Evolutionary conservation across 2,329 filamentous ascomycete genomes (phyloP).

Genomic region (Fusarium chuoi): DNA sequence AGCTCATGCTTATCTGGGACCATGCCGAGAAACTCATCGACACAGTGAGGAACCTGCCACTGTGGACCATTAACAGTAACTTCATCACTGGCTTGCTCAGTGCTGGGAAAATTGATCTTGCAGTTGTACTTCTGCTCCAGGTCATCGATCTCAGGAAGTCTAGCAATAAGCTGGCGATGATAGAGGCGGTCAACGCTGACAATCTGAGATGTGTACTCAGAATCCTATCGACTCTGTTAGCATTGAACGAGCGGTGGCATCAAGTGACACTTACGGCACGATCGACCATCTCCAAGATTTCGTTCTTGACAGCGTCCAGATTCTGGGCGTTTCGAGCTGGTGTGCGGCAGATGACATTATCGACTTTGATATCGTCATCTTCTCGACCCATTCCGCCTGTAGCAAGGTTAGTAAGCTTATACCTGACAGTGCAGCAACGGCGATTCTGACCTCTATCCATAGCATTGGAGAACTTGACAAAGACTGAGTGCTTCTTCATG

Average conservation of each 20-base stretch:
- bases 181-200: constrained; percentile 95
- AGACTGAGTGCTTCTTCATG: constrained; percentile 99
- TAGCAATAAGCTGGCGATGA: constrained; percentile 90
- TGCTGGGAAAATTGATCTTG: constrained; percentile 98
- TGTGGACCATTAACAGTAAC: constrained; percentile 96
- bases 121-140: constrained; percentile 99
- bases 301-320: constrained; percentile 95
- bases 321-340: constrained; percentile 97
- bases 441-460: constrained; percentile 82
- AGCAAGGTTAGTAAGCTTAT: constrained; percentile 48
- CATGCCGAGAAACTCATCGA: constrained; percentile 97
- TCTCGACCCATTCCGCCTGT: constrained; percentile 82
- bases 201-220: constrained; percentile 94
- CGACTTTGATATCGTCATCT: constrained; percentile 97
- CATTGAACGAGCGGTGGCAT: neutral
- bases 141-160: constrained; percentile 89
- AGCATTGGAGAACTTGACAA: constrained; percentile 99
- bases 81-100: constrained; percentile 95
- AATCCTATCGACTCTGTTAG: constrained; percentile 69
- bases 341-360: constrained; percentile 98
- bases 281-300: constrained; percentile 99
- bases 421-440: neutral
- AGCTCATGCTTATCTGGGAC: constrained; percentile 96
- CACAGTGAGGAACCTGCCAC: constrained; percentile 97
- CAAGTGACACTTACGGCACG: constrained; percentile 72